A percentile compares a stretch with the other conserved stretches of the same genome.
These are phyloP conservation scores for Clarireedia hainanense DNA, from an alignment of 2,329 filamentous ascomycete species.

Conservation along the genomic window DNA sequence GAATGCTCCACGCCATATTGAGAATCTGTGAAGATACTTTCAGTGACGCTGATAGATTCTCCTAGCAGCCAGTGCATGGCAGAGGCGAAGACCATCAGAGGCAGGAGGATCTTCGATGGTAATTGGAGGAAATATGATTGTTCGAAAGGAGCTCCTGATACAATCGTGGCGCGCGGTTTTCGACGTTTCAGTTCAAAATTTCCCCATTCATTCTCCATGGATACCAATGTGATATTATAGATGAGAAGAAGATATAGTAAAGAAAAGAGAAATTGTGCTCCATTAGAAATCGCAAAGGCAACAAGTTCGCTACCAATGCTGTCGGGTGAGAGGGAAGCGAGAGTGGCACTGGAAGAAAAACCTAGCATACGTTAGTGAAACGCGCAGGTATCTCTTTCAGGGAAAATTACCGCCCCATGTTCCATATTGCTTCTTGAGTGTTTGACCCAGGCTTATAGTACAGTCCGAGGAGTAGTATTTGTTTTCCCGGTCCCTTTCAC, in stretches of 20 bases:
- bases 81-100: constrained; percentile 15
- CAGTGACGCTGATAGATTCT: constrained; percentile 13
- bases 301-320: constrained; percentile 12
- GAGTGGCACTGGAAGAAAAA: constrained; percentile 13
- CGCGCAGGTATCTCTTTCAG: background rate
- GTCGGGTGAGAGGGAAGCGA: constrained; percentile 11
- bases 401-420: constrained; percentile 13
- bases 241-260: constrained; percentile 16
- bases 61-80: constrained; percentile 20
- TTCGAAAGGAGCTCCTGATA: constrained; percentile 13
- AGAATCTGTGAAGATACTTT: constrained; percentile 16
- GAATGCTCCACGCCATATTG: constrained; percentile 12
- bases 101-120: constrained; percentile 12
- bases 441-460: background rate
- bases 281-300: constrained; percentile 19
- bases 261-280: constrained; percentile 16
- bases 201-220: constrained; percentile 22
- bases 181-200: constrained; percentile 11
- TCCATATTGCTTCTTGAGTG: constrained; percentile 7
- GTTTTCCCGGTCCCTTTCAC: background rate
- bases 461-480: background rate
- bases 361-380: background rate
- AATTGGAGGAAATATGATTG: constrained; percentile 19
- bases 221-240: constrained; percentile 19
- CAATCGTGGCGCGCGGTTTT: constrained; percentile 14